A percentile compares a stretch with the other conserved stretches of the same genome.
Conservation (phyloP, 2,329 filamentous ascomycete genomes). For the Penicillium crustosum region DNA sequence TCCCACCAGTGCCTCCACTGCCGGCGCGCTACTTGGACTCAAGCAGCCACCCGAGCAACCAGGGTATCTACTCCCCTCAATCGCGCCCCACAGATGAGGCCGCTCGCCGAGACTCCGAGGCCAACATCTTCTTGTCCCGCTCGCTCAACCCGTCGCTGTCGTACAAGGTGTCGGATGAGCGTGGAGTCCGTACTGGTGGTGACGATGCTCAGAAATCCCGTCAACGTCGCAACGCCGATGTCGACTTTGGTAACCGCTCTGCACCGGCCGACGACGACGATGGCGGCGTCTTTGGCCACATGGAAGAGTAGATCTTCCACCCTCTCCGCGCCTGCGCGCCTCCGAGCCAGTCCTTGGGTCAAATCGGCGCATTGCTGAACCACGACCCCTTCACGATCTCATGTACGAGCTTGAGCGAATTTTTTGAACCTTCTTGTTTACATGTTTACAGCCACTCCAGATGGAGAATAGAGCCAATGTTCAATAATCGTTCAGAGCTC, state of each 20-base stretch:
- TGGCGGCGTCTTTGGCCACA: conserved; percentile 90
- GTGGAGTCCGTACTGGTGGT: conserved; percentile 69
- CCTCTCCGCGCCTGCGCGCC: neutral
- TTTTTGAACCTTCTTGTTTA: conserved; percentile 32
- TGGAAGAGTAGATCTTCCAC: conserved; percentile 71
- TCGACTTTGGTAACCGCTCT: conserved; percentile 36
- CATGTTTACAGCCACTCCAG: conserved; percentile 21
- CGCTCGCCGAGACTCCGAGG: conserved; percentile 38
- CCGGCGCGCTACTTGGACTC: conserved; percentile 73
- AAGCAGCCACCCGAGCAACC: conserved; percentile 63
- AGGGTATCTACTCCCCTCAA: conserved; percentile 53
- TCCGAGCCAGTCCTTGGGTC: conserved; percentile 9
- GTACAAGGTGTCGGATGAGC: conserved; percentile 51
- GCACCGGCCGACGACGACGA: conserved; percentile 83
- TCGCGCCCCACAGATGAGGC: conserved; percentile 33
- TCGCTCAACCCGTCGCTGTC: conserved; percentile 48
- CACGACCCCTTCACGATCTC: conserved; percentile 32
- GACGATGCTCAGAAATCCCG: conserved; percentile 46
- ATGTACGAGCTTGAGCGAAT: conserved; percentile 42
- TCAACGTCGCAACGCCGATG: conserved; percentile 38
- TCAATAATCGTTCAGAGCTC: neutral
- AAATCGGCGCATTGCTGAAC: conserved; percentile 15
- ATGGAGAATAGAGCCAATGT: neutral
- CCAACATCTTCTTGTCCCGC: conserved; percentile 44
- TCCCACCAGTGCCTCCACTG: conserved; percentile 83